phyloP scores from a whole-genome alignment of 2,329 filamentous ascomycete species.

The Fonsecaea erecta region DNA sequence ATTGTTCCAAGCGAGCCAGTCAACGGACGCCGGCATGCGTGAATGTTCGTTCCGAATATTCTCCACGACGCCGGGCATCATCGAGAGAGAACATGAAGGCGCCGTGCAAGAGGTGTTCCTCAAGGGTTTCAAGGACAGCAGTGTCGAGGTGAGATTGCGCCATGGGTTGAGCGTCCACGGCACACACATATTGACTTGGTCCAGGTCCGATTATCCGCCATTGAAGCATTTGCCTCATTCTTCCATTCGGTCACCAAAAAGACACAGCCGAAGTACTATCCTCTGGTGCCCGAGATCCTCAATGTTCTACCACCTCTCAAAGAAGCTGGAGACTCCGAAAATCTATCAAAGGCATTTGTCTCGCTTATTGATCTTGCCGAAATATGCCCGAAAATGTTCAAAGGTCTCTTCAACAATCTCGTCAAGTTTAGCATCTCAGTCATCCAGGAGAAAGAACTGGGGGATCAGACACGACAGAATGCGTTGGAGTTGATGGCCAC shows the following conservation, averaged over 20 bases:
- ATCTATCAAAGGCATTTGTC: conserved; percentile 85
- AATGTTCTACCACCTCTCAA: conserved; percentile 95
- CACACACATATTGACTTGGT: conserved; percentile 25
- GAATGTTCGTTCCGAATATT: conserved; percentile 96
- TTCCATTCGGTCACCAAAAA: conserved; percentile 91
- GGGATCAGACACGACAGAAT: conserved; percentile 88
- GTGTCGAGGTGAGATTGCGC: conserved; percentile 61
- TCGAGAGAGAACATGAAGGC: conserved; percentile 92
- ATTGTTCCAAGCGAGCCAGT: conserved; percentile 89
- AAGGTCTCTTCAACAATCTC: conserved; percentile 86
- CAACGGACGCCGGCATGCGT: conserved; percentile 77
- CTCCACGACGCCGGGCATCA: conserved; percentile 90
- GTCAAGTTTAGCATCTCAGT: conserved; percentile 93
- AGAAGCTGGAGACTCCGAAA: conserved; percentile 85
- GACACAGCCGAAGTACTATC: conserved; percentile 83
- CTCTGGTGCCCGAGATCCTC: conserved; percentile 84
- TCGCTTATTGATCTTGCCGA: conserved; percentile 94
- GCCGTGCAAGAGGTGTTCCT: conserved; percentile 87
- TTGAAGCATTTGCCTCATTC: conserved; percentile 96
- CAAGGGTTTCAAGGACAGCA: conserved; percentile 87
- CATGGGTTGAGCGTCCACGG: conserved; percentile 7
- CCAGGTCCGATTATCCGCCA: conserved; percentile 86
- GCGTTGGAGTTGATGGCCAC: conserved; percentile 96
- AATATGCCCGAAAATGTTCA: conserved; percentile 96
- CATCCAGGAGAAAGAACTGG: conserved; percentile 93